phyloP scores from a whole-genome alignment of 2,329 filamentous ascomycete genomes.

The Trichoderma koningii region DNA sequence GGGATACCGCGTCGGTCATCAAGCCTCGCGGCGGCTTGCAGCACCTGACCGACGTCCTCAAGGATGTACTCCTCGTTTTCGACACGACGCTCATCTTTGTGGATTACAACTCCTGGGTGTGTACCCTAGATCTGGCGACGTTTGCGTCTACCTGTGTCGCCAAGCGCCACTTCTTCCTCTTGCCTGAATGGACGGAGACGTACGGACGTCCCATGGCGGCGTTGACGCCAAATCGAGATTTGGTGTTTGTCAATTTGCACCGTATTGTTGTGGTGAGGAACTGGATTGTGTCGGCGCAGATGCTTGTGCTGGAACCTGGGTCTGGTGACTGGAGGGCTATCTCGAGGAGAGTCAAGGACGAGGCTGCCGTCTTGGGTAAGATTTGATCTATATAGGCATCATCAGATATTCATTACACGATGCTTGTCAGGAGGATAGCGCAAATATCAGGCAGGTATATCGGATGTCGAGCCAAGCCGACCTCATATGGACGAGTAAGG shows the following conservation, averaged over 20 bases:
- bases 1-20: background rate
- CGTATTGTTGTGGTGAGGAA: slow-evolving; percentile 14
- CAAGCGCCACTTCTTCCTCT: slow-evolving; percentile 18
- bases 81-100: slow-evolving; percentile 15
- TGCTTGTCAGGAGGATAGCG: too few relatives aligned
- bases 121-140: slow-evolving; percentile 7
- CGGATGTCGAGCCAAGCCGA: background rate
- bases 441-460: too few relatives aligned
- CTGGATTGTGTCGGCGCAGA: slow-evolving; percentile 9
- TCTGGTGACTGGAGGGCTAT: slow-evolving; percentile 7
- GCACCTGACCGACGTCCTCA: background rate
- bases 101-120: slow-evolving; percentile 17
- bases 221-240: background rate
- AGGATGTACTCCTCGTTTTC: background rate
- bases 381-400: background rate
- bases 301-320: background rate
- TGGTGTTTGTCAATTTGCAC: slow-evolving; percentile 6
- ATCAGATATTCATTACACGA: too few relatives aligned
- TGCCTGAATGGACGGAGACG: slow-evolving; percentile 17
- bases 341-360: background rate
- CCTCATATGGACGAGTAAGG: background rate
- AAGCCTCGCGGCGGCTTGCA: background rate
- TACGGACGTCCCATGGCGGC: background rate
- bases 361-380: background rate
- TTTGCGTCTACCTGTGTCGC: slow-evolving; percentile 8